Evolutionary conservation across 2,329 filamentous ascomycete species (phyloP).

Genomic region (Aspergillus uvarum): DNA sequence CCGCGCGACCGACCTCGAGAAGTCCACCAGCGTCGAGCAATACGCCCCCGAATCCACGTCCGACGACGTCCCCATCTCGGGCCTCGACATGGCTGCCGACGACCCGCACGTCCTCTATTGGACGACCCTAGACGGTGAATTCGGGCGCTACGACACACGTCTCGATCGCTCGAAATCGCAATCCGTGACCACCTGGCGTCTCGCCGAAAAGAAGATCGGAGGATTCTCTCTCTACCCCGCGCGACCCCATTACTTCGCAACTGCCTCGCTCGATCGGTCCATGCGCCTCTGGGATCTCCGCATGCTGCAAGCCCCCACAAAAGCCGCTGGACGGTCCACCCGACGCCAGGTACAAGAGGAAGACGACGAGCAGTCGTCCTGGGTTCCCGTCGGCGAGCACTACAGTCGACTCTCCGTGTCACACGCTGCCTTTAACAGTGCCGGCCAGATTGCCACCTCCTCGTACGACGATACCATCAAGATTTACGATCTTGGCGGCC

Average conservation of each 20-base stretch:
- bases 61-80: slow-evolving; percentile 77
- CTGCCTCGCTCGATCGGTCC: slow-evolving; percentile 83
- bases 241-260: slow-evolving; percentile 79
- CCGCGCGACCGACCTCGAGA: slow-evolving; percentile 78
- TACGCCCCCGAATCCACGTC: slow-evolving; percentile 71
- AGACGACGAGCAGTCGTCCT: slow-evolving; percentile 49
- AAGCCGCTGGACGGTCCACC: neutral
- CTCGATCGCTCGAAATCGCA: slow-evolving; percentile 46
- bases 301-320: slow-evolving; percentile 47
- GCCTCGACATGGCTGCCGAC: slow-evolving; percentile 72
- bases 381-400: slow-evolving; percentile 76
- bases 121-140: slow-evolving; percentile 76
- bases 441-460: slow-evolving; percentile 83
- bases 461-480: slow-evolving; percentile 96
- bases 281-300: slow-evolving; percentile 91
- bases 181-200: slow-evolving; percentile 66
- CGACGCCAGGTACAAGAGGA: neutral
- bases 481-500: slow-evolving; percentile 70
- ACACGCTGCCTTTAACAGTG: slow-evolving; percentile 84
- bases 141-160: slow-evolving; percentile 80
- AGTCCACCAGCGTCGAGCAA: slow-evolving; percentile 74
- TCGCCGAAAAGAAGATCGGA: slow-evolving; percentile 92
- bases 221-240: slow-evolving; percentile 83
- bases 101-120: slow-evolving; percentile 78
- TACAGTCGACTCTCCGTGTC: slow-evolving; percentile 81